A percentile compares a stretch with the other conserved stretches of the same genome.
phyloP scores from a whole-genome alignment of 2,329 filamentous ascomycete genomes.

The Daldinia sp. region DNA sequence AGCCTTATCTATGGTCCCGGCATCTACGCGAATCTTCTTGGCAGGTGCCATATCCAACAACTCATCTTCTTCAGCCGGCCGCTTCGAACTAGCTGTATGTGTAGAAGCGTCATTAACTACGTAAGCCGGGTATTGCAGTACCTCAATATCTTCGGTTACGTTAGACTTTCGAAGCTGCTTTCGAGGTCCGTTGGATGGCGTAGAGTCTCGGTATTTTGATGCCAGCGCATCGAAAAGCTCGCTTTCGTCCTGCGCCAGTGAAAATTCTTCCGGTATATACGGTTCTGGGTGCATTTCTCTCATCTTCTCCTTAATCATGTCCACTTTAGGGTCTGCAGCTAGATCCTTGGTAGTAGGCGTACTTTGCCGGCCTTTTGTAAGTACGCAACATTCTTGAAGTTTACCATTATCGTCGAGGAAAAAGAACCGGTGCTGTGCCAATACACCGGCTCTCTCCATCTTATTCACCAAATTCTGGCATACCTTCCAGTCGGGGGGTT shows the following conservation, averaged over 20 bases:
- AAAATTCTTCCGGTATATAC: conserved; percentile 58
- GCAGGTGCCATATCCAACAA: conserved; percentile 29
- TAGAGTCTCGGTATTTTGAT: conserved; percentile 39
- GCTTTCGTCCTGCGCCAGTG: conserved; percentile 53
- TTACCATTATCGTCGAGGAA: conserved; percentile 46
- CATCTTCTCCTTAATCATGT: conserved; percentile 60
- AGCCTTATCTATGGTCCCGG: conserved; percentile 45
- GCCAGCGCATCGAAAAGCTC: conserved; percentile 50
- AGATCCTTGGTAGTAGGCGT: conserved; percentile 45
- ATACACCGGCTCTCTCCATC: conserved; percentile 45
- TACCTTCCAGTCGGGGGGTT: conserved; percentile 53
- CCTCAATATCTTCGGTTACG: conserved; percentile 49
- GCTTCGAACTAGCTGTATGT: conserved; percentile 37
- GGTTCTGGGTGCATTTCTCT: conserved; percentile 60
- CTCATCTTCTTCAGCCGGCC: conserved; percentile 42
- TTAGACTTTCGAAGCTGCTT: conserved; percentile 40
- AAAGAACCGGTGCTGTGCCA: conserved; percentile 48
- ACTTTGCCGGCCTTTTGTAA: conserved; percentile 38
- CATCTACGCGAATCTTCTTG: conserved; percentile 40
- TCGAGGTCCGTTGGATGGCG: conserved; percentile 24
- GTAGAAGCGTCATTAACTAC: conserved; percentile 49
- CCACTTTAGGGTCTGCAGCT: conserved; percentile 58
- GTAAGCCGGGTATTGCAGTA: conserved; percentile 47
- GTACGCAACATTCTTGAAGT: conserved; percentile 48
- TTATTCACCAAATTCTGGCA: conserved; percentile 47